Base-by-base conservation (phyloP, 2,329 filamentous ascomycete species). In the Mycosphaerella arachidis region DNA sequence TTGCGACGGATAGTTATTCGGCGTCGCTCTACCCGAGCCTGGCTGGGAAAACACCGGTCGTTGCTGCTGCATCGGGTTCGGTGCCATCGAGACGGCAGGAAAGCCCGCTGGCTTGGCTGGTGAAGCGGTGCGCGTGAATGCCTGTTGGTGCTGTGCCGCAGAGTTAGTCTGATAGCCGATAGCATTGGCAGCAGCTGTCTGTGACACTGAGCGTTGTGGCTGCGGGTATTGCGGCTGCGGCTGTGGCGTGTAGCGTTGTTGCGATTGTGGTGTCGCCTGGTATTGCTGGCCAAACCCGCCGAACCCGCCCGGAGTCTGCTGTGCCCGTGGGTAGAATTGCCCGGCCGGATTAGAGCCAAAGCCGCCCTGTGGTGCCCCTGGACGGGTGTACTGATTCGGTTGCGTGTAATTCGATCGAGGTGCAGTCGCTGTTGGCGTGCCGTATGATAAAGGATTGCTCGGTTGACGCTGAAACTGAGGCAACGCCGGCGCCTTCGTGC, bases 401-500 rank as follows among this genome's bases (percentile, higher is more conserved):
- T 69, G 65, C 9, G 51, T 56, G 53, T 67, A 69, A 12, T 59
- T 53, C 3, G 66, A 55, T 37, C 66, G 63, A 13, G 67, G 61
- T 29, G 64, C 59, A 10, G 63, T 51, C 12, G 59, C 64, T 16
- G 60, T 61, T 2, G 70, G 66, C 12, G 69, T 72, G 43, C 63
- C 64, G 48, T 73, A 73, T 13, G 61, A 57, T 3, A 64, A 56
- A 12, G 67, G 66, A 20, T 63, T 65, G 62, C 67, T 71, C 18
- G 64, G 59, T n/a, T 68, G 67, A 13, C 71, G 70, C 43, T 68
- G 63, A 51, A 66, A 72, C 18, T 63, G 57, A 35, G 70, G 67
- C 31, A 62, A 50, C 4, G 67, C 60, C 24, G 72, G 70, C 12
- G 70, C 69, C 29, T 67, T 61, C 5, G 63, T 30, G 48, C 57